A percentile compares a stretch with the other conserved stretches of the same genome.
Conservation (phyloP, 2,329 filamentous ascomycete species). For the Rutstroemia sp. region DNA sequence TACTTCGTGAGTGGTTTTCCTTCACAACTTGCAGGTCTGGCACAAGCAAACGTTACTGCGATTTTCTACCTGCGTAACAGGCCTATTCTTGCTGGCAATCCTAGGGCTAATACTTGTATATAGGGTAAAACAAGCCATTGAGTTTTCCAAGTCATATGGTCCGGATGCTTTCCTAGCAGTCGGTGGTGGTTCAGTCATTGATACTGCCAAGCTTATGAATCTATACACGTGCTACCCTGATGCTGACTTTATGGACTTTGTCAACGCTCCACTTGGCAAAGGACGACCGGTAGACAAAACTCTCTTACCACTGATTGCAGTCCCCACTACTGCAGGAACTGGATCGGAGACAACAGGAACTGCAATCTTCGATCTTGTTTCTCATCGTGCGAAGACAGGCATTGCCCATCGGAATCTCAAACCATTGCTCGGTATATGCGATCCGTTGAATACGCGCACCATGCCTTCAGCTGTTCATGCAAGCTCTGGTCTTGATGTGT, state of each 20-base stretch:
- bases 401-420: conserved; percentile 94
- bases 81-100: too few relatives aligned
- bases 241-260: conserved; percentile 93
- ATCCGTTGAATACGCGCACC: conserved; percentile 83
- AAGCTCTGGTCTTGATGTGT: conserved; percentile 83
- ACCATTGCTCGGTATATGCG: conserved; percentile 82
- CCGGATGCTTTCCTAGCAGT: conserved; percentile 92
- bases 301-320: conserved; percentile 69
- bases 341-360: conserved; percentile 95
- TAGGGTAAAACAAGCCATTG: conserved; percentile 84
- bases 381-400: conserved; percentile 87
- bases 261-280: conserved; percentile 88
- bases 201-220: conserved; percentile 98
- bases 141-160: conserved; percentile 69
- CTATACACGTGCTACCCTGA: conserved; percentile 86
- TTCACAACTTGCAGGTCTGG: not conserved
- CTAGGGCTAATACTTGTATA: not conserved
- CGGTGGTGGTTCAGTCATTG: conserved; percentile 89
- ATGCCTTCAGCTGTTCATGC: conserved; percentile 95
- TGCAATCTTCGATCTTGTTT: conserved; percentile 92
- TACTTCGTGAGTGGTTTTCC: conserved; percentile 56
- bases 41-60: not conserved
- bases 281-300: conserved; percentile 67
- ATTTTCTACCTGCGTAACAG: too few relatives aligned
- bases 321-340: conserved; percentile 80